Conservation (phyloP, 2,329 filamentous ascomycete genomes). For the Arthrobotrys musiformis region DNA sequence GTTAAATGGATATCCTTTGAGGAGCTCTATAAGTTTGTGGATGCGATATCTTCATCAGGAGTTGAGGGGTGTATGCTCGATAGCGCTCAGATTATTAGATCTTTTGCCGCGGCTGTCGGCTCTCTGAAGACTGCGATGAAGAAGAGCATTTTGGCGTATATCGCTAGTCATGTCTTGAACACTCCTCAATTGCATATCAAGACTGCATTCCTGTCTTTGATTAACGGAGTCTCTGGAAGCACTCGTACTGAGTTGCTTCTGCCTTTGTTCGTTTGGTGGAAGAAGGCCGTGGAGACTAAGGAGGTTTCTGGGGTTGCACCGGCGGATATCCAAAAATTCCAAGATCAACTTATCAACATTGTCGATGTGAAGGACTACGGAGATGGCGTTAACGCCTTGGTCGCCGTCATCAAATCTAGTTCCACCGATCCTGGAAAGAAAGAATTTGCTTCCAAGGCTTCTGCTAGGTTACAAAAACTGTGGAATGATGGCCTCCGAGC, state of each 20-base stretch:
- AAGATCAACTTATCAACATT: conserved; percentile 68
- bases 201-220: conserved; percentile 74
- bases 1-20: conserved; percentile 71
- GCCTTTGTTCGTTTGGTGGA: conserved; percentile 78
- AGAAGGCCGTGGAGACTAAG: conserved; percentile 68
- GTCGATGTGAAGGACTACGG: conserved; percentile 68
- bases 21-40: conserved; percentile 71
- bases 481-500: conserved; percentile 43
- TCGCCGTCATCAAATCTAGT: conserved; percentile 43
- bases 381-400: conserved; percentile 69
- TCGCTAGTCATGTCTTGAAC: conserved; percentile 76
- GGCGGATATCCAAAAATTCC: conserved; percentile 66
- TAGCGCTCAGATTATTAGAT: conserved; percentile 73
- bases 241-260: conserved; percentile 79
- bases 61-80: conserved; percentile 90
- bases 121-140: conserved; percentile 67
- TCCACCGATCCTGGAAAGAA: conserved; percentile 31
- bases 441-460: conserved; percentile 54
- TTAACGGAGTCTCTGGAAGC: conserved; percentile 78
- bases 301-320: conserved; percentile 63
- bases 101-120: conserved; percentile 72
- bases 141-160: conserved; percentile 71
- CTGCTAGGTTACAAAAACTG: conserved; percentile 40
- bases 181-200: conserved; percentile 78
- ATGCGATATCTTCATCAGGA: conserved; percentile 75